These are phyloP conservation scores for Dendrobium nobile DNA, from an alignment of 106 monocot species.

Conservation along the genomic window DNA sequence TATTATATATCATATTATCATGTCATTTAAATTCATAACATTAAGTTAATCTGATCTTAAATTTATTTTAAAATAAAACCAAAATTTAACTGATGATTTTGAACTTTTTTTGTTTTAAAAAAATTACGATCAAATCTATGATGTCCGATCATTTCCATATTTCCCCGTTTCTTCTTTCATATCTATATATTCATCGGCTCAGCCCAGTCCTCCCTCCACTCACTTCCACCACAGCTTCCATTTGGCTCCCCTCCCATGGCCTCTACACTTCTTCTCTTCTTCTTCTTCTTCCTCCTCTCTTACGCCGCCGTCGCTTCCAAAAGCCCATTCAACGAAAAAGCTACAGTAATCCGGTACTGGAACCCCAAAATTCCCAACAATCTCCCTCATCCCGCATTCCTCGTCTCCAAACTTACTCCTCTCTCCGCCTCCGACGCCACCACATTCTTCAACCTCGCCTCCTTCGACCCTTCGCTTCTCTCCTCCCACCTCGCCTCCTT, in stretches of 20 bases:
- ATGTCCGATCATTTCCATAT: too few species aligned
- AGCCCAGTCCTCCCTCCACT: too few species aligned
- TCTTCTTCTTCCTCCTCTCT: not conserved
- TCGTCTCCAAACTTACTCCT: conserved; percentile 71
- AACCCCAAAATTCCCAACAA: conserved; percentile 43
- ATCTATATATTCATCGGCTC: too few species aligned
- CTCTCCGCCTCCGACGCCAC: conserved; percentile 47
- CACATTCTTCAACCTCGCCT: conserved; percentile 32
- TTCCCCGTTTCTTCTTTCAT: too few species aligned
- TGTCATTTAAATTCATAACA: not conserved
- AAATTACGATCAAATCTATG: too few species aligned
- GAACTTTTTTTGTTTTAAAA: too few species aligned
- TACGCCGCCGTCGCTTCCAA: not conserved
- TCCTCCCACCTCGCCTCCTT: conserved; percentile 34
- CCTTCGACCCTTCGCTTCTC: conserved; percentile 13
- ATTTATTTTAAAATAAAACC: too few species aligned
- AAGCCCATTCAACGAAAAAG: conserved; percentile 55
- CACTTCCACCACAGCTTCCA: too few species aligned
- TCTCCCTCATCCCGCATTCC: conserved; percentile 48
- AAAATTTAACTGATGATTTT: too few species aligned
- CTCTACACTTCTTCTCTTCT: not conserved
- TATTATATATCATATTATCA: too few species aligned
- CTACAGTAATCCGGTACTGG: conserved; percentile 76
- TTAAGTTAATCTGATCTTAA: not conserved
- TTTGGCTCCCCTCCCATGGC: not conserved